A percentile compares a stretch with the other conserved stretches of the same genome.
Conservation (phyloP, 805 yeast species). For the Crinitomyces ghanaensis region DNA sequence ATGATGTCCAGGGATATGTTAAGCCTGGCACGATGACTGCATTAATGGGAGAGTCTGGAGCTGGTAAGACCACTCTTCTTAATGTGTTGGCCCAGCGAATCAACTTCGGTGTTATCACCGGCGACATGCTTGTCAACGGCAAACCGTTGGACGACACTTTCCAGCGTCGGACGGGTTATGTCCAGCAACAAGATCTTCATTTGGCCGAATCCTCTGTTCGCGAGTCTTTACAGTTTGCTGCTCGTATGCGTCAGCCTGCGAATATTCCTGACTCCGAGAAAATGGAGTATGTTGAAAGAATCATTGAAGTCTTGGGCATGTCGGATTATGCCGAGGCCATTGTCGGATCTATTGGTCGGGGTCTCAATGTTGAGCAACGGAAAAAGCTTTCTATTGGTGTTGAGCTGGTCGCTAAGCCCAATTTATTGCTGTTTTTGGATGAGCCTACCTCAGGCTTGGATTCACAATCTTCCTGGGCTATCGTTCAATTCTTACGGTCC, state of each 20-base stretch:
- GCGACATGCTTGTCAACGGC: constrained; percentile 65
- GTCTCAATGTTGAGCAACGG: constrained; percentile 32
- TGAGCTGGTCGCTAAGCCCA: constrained; percentile 59
- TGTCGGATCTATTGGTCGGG: constrained; percentile 68
- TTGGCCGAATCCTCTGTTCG: constrained; percentile 58
- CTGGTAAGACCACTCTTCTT: constrained; percentile 71
- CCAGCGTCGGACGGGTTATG: constrained; percentile 70
- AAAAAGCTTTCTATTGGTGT: constrained; percentile 62
- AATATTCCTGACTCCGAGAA: constrained; percentile 46
- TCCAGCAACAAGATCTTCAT: constrained; percentile 73
- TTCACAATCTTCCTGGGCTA: constrained; percentile 51
- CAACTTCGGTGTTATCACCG: constrained; percentile 58
- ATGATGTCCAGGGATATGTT: constrained; percentile 57
- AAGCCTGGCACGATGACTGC: constrained; percentile 77
- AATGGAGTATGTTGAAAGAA: constrained; percentile 54
- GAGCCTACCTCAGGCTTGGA: constrained; percentile 70
- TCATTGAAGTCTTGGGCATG: constrained; percentile 60
- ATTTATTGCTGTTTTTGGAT: constrained; percentile 46
- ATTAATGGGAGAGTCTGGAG: constrained; percentile 79
- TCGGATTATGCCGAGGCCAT: constrained; percentile 61
- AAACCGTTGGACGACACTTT: constrained; percentile 43
- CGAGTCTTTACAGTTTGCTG: constrained; percentile 63
- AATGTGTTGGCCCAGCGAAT: constrained; percentile 65
- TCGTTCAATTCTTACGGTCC: constrained; percentile 53
- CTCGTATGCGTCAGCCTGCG: constrained; percentile 59